Evolutionary conservation across 768 basidiomycete genomes (phyloP), one percentile per base, ranked within the genome.

Genomic region (Gymnopilus junonius): DNA sequence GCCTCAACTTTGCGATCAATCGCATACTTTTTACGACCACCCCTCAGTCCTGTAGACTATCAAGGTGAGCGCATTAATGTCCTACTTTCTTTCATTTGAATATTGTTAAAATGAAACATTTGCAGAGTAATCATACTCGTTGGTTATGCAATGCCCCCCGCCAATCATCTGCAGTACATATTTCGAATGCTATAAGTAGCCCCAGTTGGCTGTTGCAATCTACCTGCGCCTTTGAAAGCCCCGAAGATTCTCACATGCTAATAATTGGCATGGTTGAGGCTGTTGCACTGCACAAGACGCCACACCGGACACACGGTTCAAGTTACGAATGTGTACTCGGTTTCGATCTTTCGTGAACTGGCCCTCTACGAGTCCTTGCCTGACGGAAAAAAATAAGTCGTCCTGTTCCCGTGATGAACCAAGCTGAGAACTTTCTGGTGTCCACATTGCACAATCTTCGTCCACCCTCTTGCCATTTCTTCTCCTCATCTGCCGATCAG

Each of bases 1-100:
- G 48, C 48, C 29, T 29, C 48, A 32, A 51, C 29, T 51, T 51
- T 51, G 48, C 48, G 48, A 51, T 51, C 48, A 27, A 51, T 51
- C 48, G 48, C 48, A 50, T 46, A 14, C 45, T 6, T 27, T 27
- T 48, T 12, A 7, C 11, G 45, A 27, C 25, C 25, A 14, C 25
- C 23, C 40, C 17, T 7, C 40, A 20, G n/a, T n/a, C n/a, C n/a
- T n/a, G n/a, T n/a, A n/a, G n/a, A n/a, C n/a, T n/a, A n/a, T n/a
- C n/a, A n/a, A n/a, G n/a, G n/a, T n/a, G n/a, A n/a, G n/a, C n/a
- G n/a, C n/a, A 6, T 15, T 42, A 42, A 42, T 42, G 17, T 42
- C 15, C 17, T 20, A 0, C 11, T 7, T 17, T 42, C n/a, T n/a
- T n/a, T n/a, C n/a, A n/a, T n/a, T n/a, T n/a, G n/a, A n/a, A n/a